Conservation (phyloP, 2,329 filamentous ascomycete species). For the Colletotrichum musicola region DNA sequence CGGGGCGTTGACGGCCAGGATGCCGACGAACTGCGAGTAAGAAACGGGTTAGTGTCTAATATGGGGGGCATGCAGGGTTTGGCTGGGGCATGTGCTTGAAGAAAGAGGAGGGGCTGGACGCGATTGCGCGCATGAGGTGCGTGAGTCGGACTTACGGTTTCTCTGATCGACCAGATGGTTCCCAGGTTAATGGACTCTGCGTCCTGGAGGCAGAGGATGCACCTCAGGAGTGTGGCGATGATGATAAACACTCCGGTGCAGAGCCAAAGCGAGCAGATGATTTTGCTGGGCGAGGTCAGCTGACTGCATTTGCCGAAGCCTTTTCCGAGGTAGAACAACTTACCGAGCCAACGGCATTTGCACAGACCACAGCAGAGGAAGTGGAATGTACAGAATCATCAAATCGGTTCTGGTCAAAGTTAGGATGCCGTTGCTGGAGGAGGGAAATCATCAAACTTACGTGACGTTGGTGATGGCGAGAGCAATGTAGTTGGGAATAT, state of each 20-base stretch:
- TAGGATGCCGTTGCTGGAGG: not conserved
- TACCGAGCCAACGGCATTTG: conserved; percentile 41
- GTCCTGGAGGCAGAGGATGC: conserved; percentile 41
- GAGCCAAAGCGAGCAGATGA: conserved; percentile 44
- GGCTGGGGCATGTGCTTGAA: not conserved
- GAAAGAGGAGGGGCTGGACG: not conserved
- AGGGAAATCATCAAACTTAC: conserved; percentile 23
- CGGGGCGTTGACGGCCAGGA: conserved; percentile 43
- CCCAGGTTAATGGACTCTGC: conserved; percentile 43
- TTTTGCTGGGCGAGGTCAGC: conserved; percentile 40
- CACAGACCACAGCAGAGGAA: conserved; percentile 43
- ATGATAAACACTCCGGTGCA: conserved; percentile 46
- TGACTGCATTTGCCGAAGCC: not conserved
- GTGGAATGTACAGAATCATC: conserved; percentile 42
- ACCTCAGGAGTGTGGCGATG: conserved; percentile 42
- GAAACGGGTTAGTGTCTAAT: conserved; percentile 9
- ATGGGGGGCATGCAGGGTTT: not conserved
- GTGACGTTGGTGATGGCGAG: conserved; percentile 43
- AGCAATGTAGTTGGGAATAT: conserved; percentile 41
- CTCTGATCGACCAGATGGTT: conserved; percentile 45
- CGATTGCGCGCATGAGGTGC: conserved; percentile 9
- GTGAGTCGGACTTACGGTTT: conserved; percentile 41
- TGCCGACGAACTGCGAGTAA: conserved; percentile 42
- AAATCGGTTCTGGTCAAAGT: conserved; percentile 39
- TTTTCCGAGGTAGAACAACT: not conserved